These are phyloP conservation scores for Aspergillus sp. DNA, from an alignment of 2,329 filamentous ascomycete species.

Conservation along the genomic window DNA sequence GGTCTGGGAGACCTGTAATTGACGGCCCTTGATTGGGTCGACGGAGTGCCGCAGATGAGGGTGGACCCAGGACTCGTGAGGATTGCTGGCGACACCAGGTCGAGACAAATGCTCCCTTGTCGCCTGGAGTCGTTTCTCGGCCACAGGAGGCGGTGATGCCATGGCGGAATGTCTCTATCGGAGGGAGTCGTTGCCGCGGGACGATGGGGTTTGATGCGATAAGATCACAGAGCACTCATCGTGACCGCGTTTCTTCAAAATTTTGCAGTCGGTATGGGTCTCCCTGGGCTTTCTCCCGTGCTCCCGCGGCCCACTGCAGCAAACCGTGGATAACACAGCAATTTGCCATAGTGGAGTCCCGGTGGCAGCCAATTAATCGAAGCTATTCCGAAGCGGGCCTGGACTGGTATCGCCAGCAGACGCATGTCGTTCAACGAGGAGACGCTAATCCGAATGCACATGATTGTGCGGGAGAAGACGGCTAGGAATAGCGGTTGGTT, in stretches of 20 bases:
- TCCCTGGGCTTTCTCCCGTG: background rate
- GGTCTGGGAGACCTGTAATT: constrained; percentile 23
- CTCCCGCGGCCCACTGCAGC: background rate
- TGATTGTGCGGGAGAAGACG: no score
- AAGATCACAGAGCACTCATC: background rate
- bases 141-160: background rate
- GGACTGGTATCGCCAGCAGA: background rate
- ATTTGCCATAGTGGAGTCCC: background rate
- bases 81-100: background rate
- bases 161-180: background rate
- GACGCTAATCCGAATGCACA: background rate
- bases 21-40: constrained; percentile 30
- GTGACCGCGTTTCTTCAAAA: background rate
- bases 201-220: background rate
- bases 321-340: background rate
- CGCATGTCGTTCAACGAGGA: background rate
- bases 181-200: background rate
- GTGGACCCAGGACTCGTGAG: constrained; percentile 24
- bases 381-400: background rate
- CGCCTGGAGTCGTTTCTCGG: constrained; percentile 5
- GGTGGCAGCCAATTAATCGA: background rate
- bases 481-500: no score
- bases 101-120: constrained; percentile 5
- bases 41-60: constrained; percentile 24
- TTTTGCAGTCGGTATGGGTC: background rate